Evolutionary conservation across 805 yeast genomes (phyloP).

Genomic region (Brettanomyces bruxellensis): DNA sequence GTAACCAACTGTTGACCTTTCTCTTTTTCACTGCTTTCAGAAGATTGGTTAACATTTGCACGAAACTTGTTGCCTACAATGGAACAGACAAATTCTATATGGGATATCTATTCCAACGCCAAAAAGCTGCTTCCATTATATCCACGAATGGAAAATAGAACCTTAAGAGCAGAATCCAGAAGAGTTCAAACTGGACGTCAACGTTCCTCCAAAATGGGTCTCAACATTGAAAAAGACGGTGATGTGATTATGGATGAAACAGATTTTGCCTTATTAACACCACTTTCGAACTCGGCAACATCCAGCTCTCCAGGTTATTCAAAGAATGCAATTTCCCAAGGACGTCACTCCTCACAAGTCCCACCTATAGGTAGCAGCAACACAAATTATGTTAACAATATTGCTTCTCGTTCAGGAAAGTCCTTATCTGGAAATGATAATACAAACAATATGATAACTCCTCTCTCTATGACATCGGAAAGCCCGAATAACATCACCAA

Average conservation of each 20-base stretch:
- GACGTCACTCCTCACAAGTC: constrained; percentile 2
- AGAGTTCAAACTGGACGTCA: constrained; percentile 11
- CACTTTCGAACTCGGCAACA: constrained; percentile 6
- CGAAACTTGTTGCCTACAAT: background rate
- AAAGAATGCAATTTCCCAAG: background rate
- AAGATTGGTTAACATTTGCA: no score
- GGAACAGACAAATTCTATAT: constrained; percentile 24
- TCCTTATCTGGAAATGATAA: background rate
- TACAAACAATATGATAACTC: constrained; percentile 14
- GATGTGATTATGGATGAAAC: constrained; percentile 9
- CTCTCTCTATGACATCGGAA: constrained; percentile 12
- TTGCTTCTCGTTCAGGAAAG: background rate
- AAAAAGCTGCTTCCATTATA: constrained; percentile 24
- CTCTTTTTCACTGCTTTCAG: no score
- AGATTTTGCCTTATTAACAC: constrained; percentile 12
- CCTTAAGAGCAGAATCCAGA: constrained; percentile 21
- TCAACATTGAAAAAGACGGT: constrained; percentile 6
- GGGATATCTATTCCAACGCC: constrained; percentile 28
- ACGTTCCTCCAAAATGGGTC: background rate
- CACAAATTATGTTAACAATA: constrained; percentile 1
- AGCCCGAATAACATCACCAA: constrained; percentile 5
- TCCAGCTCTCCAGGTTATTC: constrained; percentile 6
- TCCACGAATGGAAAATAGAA: constrained; percentile 25
- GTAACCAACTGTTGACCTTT: no score
- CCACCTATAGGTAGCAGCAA: background rate